Evolutionary conservation across 1,139 yeast species (phyloP).

Genomic region (Yamadazyma mexicana): DNA sequence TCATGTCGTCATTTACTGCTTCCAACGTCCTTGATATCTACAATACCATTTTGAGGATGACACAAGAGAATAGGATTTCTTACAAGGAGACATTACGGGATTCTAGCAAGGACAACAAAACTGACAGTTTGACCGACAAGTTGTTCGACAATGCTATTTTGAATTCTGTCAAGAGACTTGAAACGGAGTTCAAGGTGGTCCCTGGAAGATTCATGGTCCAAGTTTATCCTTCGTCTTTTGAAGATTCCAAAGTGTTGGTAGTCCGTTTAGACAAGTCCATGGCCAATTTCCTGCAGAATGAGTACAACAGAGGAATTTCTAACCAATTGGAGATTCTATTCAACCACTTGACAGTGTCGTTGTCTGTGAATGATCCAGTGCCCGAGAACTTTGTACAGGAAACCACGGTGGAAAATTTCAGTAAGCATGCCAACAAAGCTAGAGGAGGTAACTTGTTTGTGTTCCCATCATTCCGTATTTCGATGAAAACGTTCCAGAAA

Average conservation of each 20-base stretch:
- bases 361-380: slow-evolving; percentile 51
- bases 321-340: slow-evolving; percentile 54
- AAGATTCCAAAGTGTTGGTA: slow-evolving; percentile 72
- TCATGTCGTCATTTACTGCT: slow-evolving; percentile 80
- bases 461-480: slow-evolving; percentile 72
- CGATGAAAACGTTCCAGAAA: slow-evolving; percentile 74
- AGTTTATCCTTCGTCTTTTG: slow-evolving; percentile 74
- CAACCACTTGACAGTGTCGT: slow-evolving; percentile 62
- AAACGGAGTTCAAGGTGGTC: slow-evolving; percentile 62
- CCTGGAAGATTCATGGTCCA: slow-evolving; percentile 59
- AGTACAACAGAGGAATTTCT: slow-evolving; percentile 46
- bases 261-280: slow-evolving; percentile 58
- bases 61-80: slow-evolving; percentile 69
- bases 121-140: slow-evolving; percentile 15
- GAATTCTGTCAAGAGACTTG: slow-evolving; percentile 42
- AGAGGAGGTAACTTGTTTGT: slow-evolving; percentile 78
- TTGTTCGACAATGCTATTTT: slow-evolving; percentile 30
- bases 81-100: slow-evolving; percentile 72
- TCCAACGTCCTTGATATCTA: slow-evolving; percentile 78
- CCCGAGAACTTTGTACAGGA: slow-evolving; percentile 46
- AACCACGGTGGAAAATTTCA: slow-evolving; percentile 55
- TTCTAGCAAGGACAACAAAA: slow-evolving; percentile 26
- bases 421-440: slow-evolving; percentile 56
- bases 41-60: slow-evolving; percentile 68
- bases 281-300: slow-evolving; percentile 63